These are phyloP conservation scores for Cudoniella acicularis DNA, from an alignment of 495 filamentous ascomycete species.

Conservation along the genomic window DNA sequence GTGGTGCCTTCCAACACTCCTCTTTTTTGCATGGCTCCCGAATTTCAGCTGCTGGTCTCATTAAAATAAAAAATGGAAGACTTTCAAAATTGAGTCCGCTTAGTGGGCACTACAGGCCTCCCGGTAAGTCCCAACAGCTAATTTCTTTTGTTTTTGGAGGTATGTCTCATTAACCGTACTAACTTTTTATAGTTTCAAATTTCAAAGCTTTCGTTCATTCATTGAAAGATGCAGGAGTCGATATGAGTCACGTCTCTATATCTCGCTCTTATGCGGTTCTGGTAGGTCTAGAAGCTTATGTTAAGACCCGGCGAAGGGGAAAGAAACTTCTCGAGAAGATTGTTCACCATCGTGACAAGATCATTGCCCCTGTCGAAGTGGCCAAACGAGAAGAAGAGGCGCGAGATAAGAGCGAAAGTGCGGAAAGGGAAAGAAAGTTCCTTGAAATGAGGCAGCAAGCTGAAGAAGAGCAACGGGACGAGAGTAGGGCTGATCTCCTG, in stretches of 20 bases:
- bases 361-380: slow-evolving; percentile 15
- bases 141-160: no score
- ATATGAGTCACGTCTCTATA: slow-evolving; percentile 73
- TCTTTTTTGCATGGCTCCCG: slow-evolving; percentile 81
- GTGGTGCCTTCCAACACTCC: slow-evolving; percentile 84
- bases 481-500: slow-evolving; percentile 13
- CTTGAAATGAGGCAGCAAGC: slow-evolving; percentile 18
- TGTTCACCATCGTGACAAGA: slow-evolving; percentile 20
- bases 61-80: slow-evolving; percentile 78
- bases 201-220: slow-evolving; percentile 75
- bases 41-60: slow-evolving; percentile 78
- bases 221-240: slow-evolving; percentile 68
- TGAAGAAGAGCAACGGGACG: slow-evolving; percentile 26
- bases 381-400: slow-evolving; percentile 27
- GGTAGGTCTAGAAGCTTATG: slow-evolving; percentile 77
- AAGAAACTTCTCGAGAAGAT: slow-evolving; percentile 23
- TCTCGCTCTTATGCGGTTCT: slow-evolving; percentile 78
- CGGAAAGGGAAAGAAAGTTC: slow-evolving; percentile 17
- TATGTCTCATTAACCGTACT: background rate
- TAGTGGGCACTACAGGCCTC: slow-evolving; percentile 85
- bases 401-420: slow-evolving; percentile 25
- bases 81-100: slow-evolving; percentile 53
- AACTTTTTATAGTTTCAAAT: slow-evolving; percentile 46
- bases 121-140: no score
- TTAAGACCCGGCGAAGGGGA: slow-evolving; percentile 37